Evolutionary conservation across 768 basidiomycete species (phyloP), one percentile per base, ranked within the genome.

Genomic region (Collybiopsis luxurians): DNA sequence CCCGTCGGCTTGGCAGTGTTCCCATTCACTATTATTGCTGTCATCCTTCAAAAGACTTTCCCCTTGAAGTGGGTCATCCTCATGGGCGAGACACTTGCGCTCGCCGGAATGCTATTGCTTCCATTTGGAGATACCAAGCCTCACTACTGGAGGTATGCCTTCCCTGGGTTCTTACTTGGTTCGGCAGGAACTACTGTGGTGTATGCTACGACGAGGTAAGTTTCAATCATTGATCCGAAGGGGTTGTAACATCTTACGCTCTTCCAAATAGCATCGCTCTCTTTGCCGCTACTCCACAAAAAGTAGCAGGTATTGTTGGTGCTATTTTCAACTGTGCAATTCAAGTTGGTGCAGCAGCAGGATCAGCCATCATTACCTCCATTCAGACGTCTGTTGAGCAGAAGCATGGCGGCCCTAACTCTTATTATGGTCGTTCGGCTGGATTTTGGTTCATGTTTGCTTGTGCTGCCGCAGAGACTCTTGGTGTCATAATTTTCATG

Each of bases 261-360:
- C 5, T 24, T 11, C 17, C 34, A 15, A 15, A 56, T 48, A 83
- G 79, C 61, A 78, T 84, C 45, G 79, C 80, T 13, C 73, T 83
- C 39, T 76, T 84, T 66, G 74, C 71, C 57, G 73, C 73, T 36
- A 75, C 74, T 4, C 81, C 81, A 4, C 57, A 77, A 7, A 70
- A 71, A n/a, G 76, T 79, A 63, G 73, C 80, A 3, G 83, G 83
- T 39, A 79, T 77, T 4, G 74, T 82, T 15, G 80, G 80, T 19
- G 83, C 83, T 15, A 77, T 85, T 39, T 81, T 82, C 71, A 81
- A 80, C 56, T 73, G 75, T 23, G 78, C 79, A 11, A 73, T 83
- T 1, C 80, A 85, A 64, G 68, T 81, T 56, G 81, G 81, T 31
- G 74, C 74, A 10, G 83, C 83, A 5, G 68, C 80, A 21, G 81